Percentiles rank a stretch among this genome's conserved stretches.
Conservation (phyloP, 1,284 basidiomycete genomes). For the Vanrija sp. region DNA sequence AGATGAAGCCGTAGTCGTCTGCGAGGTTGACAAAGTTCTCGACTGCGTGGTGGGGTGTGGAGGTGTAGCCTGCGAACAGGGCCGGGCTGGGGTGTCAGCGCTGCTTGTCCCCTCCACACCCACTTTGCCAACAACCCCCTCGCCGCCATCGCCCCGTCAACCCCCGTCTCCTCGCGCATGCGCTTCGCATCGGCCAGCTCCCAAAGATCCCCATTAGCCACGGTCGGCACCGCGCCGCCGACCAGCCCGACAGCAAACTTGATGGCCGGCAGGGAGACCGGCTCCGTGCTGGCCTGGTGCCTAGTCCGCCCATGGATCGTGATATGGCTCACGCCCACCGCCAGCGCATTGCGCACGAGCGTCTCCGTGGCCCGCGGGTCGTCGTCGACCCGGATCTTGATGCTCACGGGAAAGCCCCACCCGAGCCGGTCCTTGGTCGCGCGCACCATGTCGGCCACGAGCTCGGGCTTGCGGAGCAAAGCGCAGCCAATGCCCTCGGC, state of each 20-base stretch:
- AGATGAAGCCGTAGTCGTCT: constrained; percentile 53
- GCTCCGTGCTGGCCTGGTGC: constrained; percentile 54
- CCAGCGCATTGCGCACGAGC: constrained; percentile 51
- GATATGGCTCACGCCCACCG: constrained; percentile 49
- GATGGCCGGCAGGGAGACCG: constrained; percentile 54
- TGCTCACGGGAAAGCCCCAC: constrained; percentile 55
- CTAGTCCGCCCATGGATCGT: constrained; percentile 59
- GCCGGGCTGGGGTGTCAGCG: constrained; percentile 42
- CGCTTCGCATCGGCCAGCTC: constrained; percentile 50
- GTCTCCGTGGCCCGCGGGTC: constrained; percentile 54
- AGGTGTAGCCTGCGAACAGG: constrained; percentile 55
- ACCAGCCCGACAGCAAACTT: constrained; percentile 55
- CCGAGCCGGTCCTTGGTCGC: constrained; percentile 55
- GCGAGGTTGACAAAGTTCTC: constrained; percentile 53
- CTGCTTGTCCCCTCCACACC: constrained; percentile 21
- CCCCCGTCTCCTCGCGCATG: constrained; percentile 53
- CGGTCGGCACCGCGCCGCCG: constrained; percentile 53
- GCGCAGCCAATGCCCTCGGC: constrained; percentile 58
- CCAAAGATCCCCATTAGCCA: constrained; percentile 60
- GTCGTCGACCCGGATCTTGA: constrained; percentile 59
- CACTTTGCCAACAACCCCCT: constrained; percentile 60
- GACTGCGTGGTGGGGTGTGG: constrained; percentile 54
- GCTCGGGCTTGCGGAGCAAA: constrained; percentile 57
- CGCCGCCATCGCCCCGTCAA: constrained; percentile 58
- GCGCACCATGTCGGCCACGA: constrained; percentile 57